phyloP scores from a whole-genome alignment of 192 early-diverging fungal genomes.

The Phycomyces blakesleeanus region DNA sequence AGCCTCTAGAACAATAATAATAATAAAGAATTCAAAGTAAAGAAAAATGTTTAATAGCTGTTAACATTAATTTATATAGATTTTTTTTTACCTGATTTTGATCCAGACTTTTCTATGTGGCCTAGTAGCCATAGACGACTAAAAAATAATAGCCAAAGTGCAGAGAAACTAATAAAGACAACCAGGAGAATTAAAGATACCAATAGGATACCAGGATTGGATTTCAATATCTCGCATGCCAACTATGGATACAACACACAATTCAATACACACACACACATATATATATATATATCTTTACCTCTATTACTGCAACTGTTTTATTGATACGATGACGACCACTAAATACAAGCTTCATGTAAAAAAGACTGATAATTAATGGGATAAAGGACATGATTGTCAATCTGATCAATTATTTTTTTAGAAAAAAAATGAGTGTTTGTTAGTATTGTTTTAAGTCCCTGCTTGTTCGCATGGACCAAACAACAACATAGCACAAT shows the following conservation, averaged over 20 bases:
- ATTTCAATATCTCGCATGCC: conserved; percentile 66
- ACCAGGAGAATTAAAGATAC: conserved; percentile 55
- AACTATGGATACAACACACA: conserved; percentile 39
- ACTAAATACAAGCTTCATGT: conserved; percentile 35
- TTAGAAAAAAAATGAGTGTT: too few relatives aligned
- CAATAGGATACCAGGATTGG: conserved; percentile 65
- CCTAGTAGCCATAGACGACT: conserved; percentile 62
- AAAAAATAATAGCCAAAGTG: conserved; percentile 66
- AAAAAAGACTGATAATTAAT: conserved; percentile 36
- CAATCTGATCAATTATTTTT: conserved; percentile 34
- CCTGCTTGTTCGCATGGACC: too few relatives aligned
- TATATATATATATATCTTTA: conserved; percentile 9
- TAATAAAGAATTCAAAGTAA: too few relatives aligned
- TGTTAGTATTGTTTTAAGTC: too few relatives aligned
- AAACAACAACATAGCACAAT: too few relatives aligned
- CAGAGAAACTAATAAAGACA: conserved; percentile 57
- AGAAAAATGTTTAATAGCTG: not conserved
- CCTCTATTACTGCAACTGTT: conserved; percentile 55
- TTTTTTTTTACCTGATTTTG: conserved; percentile 1
- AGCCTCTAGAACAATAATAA: conserved; percentile 14
- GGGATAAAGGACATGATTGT: conserved; percentile 50
- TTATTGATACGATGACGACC: conserved; percentile 41
- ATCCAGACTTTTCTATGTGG: conserved; percentile 17
- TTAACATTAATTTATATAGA: too few relatives aligned
- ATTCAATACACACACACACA: not conserved